Evolutionary conservation across 2,329 filamentous ascomycete species (phyloP).

Genomic region (Apiospora saccharicola): DNA sequence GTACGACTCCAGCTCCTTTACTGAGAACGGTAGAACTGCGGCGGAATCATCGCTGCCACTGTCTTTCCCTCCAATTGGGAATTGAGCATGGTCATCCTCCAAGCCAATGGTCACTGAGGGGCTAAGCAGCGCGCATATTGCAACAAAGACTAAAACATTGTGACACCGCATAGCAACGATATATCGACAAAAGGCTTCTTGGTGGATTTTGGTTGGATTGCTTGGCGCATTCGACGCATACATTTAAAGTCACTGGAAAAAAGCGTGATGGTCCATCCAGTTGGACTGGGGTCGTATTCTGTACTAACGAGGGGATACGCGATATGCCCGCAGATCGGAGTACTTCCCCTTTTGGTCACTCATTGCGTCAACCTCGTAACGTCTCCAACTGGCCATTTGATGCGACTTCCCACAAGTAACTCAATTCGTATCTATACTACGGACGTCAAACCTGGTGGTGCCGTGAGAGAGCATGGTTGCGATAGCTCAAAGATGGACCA

Average conservation of each 20-base stretch:
- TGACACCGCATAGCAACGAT: background rate
- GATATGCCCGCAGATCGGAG: background rate
- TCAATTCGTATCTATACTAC: too few relatives aligned
- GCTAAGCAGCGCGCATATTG: background rate
- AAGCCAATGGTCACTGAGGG: background rate
- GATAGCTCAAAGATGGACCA: too few relatives aligned
- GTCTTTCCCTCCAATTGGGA: background rate
- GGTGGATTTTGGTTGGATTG: background rate
- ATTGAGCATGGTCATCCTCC: background rate
- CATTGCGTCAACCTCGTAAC: background rate
- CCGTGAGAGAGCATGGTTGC: background rate
- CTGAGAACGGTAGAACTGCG: background rate
- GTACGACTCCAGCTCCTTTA: constrained; percentile 20
- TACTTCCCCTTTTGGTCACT: background rate
- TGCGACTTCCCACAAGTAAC: too few relatives aligned
- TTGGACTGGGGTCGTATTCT: background rate
- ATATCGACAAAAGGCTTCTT: background rate
- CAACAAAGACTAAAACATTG: background rate
- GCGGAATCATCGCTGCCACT: background rate
- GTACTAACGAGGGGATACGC: background rate
- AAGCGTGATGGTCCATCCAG: background rate
- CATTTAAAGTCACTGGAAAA: background rate
- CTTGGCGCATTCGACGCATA: background rate
- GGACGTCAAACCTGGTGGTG: too few relatives aligned
- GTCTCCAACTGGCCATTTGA: background rate